These are phyloP conservation scores for Cadophora sp. DNA, from an alignment of 2,329 filamentous ascomycete genomes.

Conservation along the genomic window DNA sequence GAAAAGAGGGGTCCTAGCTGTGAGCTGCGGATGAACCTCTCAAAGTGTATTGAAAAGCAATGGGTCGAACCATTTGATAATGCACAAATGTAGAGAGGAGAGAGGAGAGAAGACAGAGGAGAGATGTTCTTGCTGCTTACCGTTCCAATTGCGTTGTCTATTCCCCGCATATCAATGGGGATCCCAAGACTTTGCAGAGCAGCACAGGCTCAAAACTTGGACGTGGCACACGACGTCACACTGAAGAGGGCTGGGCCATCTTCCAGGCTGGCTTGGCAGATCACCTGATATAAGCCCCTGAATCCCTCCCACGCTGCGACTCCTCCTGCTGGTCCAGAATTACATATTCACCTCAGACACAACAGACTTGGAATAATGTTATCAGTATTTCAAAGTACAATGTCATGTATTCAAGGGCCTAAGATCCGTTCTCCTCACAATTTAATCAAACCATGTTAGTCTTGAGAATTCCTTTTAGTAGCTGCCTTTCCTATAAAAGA, in stretches of 20 bases:
- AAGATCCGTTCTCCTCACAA: no score
- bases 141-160: background rate
- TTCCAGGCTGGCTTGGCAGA: conserved; percentile 5
- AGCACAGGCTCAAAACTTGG: background rate
- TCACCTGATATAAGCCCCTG: background rate
- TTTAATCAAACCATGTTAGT: no score
- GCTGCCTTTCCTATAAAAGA: no score
- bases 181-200: conserved; percentile 3
- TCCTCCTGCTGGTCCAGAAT: conserved; percentile 31
- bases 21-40: background rate
- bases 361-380: no score
- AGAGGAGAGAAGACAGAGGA: background rate
- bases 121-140: background rate
- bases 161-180: conserved; percentile 6
- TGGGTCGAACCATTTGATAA: background rate
- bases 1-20: background rate
- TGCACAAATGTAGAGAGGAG: background rate
- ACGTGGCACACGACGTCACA: conserved; percentile 12
- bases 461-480: no score
- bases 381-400: no score
- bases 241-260: no score
- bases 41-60: background rate
- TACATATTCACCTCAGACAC: background rate
- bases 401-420: no score
- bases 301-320: background rate